Percentiles rank a stretch among this genome's conserved stretches.
phyloP scores from a whole-genome alignment of 768 basidiomycete species.

The Naganishia antarctica region DNA sequence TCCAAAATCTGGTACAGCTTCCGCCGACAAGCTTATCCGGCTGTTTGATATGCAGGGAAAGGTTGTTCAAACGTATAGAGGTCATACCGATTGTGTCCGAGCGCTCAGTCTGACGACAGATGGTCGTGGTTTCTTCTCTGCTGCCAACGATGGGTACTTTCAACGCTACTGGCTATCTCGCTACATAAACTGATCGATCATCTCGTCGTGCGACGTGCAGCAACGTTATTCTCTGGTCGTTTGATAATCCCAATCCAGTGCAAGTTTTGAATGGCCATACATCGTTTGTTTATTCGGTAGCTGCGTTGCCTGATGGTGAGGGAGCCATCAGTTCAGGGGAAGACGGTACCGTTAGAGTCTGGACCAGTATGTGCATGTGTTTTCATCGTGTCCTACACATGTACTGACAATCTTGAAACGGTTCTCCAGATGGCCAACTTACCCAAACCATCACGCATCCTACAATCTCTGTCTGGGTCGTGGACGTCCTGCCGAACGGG shows the following conservation, averaged over 20 bases:
- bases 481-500: constrained; percentile 77
- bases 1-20: constrained; percentile 55
- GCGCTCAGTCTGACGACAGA: constrained; percentile 73
- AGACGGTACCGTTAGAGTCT: constrained; percentile 85
- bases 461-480: constrained; percentile 94
- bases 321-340: constrained; percentile 81
- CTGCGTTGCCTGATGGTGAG: constrained; percentile 70
- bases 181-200: background rate
- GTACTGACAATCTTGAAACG: constrained; percentile 7
- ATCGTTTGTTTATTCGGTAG: constrained; percentile 89
- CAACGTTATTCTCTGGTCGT: constrained; percentile 86
- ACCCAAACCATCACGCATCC: constrained; percentile 85
- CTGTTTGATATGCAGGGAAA: constrained; percentile 68
- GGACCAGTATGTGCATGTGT: constrained; percentile 66
- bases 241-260: constrained; percentile 61
- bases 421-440: constrained; percentile 69
- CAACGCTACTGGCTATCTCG: background rate
- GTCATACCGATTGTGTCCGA: constrained; percentile 88
- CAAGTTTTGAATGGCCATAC: constrained; percentile 85
- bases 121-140: constrained; percentile 73
- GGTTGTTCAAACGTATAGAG: constrained; percentile 66
- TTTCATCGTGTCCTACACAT: constrained; percentile 15
- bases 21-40: constrained; percentile 91
- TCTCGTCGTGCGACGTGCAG: constrained; percentile 50
- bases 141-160: constrained; percentile 81